A percentile compares a stretch with the other conserved stretches of the same genome.
phyloP scores from a whole-genome alignment of 2,329 filamentous ascomycete genomes.

The Colletotrichum chlorophyti region DNA sequence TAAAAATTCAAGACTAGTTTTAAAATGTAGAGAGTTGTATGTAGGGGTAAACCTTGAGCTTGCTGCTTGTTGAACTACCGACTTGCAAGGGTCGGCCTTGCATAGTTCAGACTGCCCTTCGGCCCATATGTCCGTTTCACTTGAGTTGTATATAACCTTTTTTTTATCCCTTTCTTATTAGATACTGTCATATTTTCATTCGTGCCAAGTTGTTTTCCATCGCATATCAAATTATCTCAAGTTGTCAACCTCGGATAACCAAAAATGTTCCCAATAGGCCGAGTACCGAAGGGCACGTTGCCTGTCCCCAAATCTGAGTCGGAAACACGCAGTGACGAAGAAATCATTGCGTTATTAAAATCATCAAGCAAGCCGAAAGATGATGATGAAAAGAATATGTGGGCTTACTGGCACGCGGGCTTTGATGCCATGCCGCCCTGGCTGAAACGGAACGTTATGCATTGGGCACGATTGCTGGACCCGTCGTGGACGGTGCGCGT shows the following conservation, averaged over 20 bases:
- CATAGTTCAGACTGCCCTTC: background rate
- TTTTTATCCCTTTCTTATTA: background rate
- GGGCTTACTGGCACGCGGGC: slow-evolving; percentile 50
- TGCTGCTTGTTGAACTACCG: background rate
- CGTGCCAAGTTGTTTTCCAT: background rate
- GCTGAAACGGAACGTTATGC: slow-evolving; percentile 43
- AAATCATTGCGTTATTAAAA: slow-evolving; percentile 39
- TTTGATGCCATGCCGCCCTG: slow-evolving; percentile 41
- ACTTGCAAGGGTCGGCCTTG: background rate
- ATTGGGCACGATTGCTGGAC: slow-evolving; percentile 44
- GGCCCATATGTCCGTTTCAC: background rate
- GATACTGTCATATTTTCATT: background rate
- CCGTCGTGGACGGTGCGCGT: slow-evolving; percentile 47
- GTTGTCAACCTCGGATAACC: background rate
- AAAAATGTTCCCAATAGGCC: background rate
- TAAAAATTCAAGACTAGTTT: no score
- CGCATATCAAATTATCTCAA: background rate
- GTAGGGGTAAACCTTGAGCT: background rate
- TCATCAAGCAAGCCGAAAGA: slow-evolving; percentile 35
- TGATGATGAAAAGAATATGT: slow-evolving; percentile 49
- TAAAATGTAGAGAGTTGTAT: no score
- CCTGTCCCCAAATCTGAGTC: background rate
- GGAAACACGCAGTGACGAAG: slow-evolving; percentile 32
- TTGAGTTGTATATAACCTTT: background rate
- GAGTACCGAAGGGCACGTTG: background rate